These are phyloP conservation scores for Nepenthes gracilis DNA, from an alignment of 148 eudicot genomes.

Conservation along the genomic window DNA sequence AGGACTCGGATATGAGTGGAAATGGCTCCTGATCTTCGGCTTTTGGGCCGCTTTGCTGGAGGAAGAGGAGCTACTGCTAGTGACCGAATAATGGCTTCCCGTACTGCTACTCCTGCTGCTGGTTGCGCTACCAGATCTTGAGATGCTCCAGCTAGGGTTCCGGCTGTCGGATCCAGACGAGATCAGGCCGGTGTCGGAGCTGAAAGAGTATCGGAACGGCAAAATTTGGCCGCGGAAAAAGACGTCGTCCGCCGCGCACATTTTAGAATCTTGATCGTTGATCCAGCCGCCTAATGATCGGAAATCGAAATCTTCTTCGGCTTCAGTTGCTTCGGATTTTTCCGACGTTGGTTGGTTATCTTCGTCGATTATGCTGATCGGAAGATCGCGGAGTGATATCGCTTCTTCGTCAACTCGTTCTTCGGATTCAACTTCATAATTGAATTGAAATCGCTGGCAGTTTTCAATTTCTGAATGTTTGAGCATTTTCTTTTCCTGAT, in stretches of 20 bases:
- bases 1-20: too few relatives aligned
- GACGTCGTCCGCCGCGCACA: constrained; percentile 82
- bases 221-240: constrained; percentile 69
- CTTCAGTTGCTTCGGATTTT: constrained; percentile 7
- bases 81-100: constrained; percentile 12
- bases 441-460: neutral
- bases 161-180: constrained; percentile 5
- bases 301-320: constrained; percentile 50
- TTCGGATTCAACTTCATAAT: neutral
- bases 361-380: constrained; percentile 6
- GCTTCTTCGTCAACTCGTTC: constrained; percentile 34
- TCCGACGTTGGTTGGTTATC: neutral
- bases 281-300: constrained; percentile 20
- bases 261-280: constrained; percentile 26
- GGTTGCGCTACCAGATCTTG: constrained; percentile 56
- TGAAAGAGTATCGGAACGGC: constrained; percentile 66
- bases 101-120: constrained; percentile 40
- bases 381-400: constrained; percentile 62
- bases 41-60: too few relatives aligned
- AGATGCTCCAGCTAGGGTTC: constrained; percentile 3
- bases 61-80: constrained; percentile 4
- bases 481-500: neutral
- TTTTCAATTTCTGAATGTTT: neutral
- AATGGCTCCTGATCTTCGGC: too few relatives aligned
- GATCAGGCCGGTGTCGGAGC: constrained; percentile 23